Conservation (phyloP, 2,329 filamentous ascomycete species). For the Claviceps fusiformis region DNA sequence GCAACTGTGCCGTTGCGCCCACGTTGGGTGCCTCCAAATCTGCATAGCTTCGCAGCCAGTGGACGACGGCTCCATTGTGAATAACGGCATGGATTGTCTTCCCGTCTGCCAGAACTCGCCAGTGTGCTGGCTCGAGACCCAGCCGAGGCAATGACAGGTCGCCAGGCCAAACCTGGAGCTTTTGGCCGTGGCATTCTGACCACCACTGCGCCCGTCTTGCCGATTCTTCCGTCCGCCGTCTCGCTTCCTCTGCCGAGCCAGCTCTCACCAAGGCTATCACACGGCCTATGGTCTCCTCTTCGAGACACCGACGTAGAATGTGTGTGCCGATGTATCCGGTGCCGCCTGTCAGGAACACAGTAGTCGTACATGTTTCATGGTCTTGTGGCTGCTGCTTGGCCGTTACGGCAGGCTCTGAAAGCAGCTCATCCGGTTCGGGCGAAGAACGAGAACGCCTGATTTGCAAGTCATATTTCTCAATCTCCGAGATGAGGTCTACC, state of each 20-base stretch:
- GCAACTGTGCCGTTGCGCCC: constrained; percentile 3
- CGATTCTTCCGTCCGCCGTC: constrained; percentile 2
- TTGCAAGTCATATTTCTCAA: background rate
- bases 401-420: background rate
- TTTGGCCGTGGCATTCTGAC: constrained; percentile 2
- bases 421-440: background rate
- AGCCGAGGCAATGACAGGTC: background rate
- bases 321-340: constrained; percentile 7
- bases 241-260: background rate
- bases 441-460: background rate
- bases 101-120: background rate
- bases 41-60: constrained; percentile 5
- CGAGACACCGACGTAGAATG: constrained; percentile 6
- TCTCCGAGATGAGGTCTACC: background rate
- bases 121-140: background rate
- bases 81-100: constrained; percentile 3
- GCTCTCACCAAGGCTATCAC: constrained; percentile 5
- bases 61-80: constrained; percentile 8
- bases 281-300: background rate
- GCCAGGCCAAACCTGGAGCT: constrained; percentile 6
- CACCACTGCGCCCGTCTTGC: constrained; percentile 5
- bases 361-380: background rate
- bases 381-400: background rate
- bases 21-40: constrained; percentile 6
- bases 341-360: constrained; percentile 5